These are phyloP conservation scores for Epichloe glyceriae DNA, from an alignment of 2,329 filamentous ascomycete species.

Conservation along the genomic window DNA sequence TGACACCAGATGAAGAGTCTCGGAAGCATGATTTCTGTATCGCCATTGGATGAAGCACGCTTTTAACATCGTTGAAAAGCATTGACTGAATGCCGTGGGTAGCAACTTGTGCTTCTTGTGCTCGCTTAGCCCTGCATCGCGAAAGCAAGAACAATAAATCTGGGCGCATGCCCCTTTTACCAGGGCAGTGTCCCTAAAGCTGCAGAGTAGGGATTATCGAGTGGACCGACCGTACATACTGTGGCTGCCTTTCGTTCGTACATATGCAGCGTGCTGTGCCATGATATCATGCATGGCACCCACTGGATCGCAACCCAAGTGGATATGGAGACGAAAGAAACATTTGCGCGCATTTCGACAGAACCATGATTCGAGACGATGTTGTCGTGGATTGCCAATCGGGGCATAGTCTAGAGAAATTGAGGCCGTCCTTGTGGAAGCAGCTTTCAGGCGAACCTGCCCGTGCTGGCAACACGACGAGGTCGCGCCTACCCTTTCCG, in stretches of 20 bases:
- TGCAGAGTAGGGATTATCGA: neutral
- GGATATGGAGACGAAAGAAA: neutral
- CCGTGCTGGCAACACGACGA: too few species aligned
- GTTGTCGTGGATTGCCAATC: too few species aligned
- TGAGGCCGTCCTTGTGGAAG: neutral
- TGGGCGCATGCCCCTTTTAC: neutral
- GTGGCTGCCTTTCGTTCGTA: neutral
- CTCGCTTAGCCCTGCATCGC: neutral
- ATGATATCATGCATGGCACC: slow-evolving; percentile 14
- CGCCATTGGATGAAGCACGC: neutral
- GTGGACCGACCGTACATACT: neutral
- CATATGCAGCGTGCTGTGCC: slow-evolving; percentile 9
- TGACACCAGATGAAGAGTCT: neutral
- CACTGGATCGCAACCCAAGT: neutral
- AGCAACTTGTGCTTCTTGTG: neutral
- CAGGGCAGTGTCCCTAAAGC: neutral
- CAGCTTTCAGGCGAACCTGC: neutral
- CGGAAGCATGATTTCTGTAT: neutral
- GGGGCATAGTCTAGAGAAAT: too few species aligned
- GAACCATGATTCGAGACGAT: neutral
- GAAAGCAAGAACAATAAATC: neutral
- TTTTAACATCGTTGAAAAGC: neutral
- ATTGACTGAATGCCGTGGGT: neutral
- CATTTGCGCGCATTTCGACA: neutral
- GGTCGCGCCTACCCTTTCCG: neutral